A percentile compares a stretch with the other conserved stretches of the same genome.
Conservation (phyloP, 2,329 filamentous ascomycete species). For the Raffaelea arxii region DNA sequence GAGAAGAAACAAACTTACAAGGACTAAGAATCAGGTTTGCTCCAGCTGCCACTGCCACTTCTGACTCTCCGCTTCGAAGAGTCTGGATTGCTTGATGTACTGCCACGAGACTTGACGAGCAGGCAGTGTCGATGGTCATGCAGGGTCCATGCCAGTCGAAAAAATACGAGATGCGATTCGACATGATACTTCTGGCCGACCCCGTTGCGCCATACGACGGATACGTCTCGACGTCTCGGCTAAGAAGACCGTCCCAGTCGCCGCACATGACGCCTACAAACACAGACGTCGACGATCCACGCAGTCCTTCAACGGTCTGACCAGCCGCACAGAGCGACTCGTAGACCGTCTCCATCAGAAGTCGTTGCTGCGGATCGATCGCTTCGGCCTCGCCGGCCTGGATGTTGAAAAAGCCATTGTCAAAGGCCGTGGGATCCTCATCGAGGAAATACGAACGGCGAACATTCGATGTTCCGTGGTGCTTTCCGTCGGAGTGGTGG, state of each 20-base stretch:
- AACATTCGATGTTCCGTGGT: background rate
- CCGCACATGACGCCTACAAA: background rate
- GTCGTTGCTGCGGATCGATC: background rate
- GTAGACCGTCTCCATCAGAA: background rate
- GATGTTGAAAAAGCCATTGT: background rate
- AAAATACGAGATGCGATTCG: constrained; percentile 15
- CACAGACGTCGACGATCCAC: background rate
- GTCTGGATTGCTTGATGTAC: constrained; percentile 32
- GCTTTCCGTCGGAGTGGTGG: background rate
- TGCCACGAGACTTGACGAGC: constrained; percentile 30
- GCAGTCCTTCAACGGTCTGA: background rate
- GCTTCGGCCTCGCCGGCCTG: background rate
- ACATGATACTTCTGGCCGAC: constrained; percentile 16
- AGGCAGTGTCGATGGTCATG: constrained; percentile 26
- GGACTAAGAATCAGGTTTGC: constrained; percentile 31
- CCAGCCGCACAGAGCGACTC: background rate
- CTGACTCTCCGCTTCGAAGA: constrained; percentile 27
- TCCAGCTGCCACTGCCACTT: constrained; percentile 30
- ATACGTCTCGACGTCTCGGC: background rate
- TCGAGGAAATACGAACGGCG: background rate
- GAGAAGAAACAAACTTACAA: constrained; percentile 25
- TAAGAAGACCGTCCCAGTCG: background rate
- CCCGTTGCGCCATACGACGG: constrained; percentile 13
- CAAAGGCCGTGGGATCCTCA: background rate
- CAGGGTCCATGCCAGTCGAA: constrained; percentile 20